Conservation (phyloP, 192 early-diverging fungal species). For the Backusella morwellensis region DNA sequence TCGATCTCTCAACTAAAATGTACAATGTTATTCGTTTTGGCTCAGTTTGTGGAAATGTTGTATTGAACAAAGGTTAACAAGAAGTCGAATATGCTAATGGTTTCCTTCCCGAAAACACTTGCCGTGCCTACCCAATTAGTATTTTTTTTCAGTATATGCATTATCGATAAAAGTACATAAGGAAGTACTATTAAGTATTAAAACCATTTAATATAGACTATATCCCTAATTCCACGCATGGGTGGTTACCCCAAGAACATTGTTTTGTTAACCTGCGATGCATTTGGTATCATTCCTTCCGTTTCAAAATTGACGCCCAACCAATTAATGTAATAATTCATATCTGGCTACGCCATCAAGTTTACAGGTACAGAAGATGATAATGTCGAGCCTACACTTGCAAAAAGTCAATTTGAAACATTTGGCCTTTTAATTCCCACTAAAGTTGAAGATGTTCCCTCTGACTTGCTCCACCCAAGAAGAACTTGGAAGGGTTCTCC, state of each 20-base stretch:
- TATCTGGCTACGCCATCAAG: constrained; percentile 95
- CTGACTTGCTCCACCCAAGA: constrained; percentile 80
- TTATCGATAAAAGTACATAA: neutral
- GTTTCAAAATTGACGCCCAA: constrained; percentile 79
- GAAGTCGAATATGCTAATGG: constrained; percentile 79
- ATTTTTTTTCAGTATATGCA: neutral
- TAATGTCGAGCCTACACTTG: constrained; percentile 81
- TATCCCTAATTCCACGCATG: constrained; percentile 91
- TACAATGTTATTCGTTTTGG: constrained; percentile 93
- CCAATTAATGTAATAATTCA: constrained; percentile 96
- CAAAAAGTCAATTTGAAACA: constrained; percentile 77
- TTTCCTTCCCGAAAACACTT: constrained; percentile 89
- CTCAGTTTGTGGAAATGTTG: constrained; percentile 92
- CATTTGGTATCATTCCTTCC: constrained; percentile 93
- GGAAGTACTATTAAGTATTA: neutral
- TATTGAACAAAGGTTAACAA: constrained; percentile 68
- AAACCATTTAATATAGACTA: constrained; percentile 45
- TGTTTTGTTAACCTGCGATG: constrained; percentile 93
- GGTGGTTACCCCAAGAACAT: constrained; percentile 91
- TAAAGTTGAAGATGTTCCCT: constrained; percentile 70
- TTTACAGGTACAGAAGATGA: constrained; percentile 95
- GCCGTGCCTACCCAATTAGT: constrained; percentile 87
- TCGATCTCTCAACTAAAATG: constrained; percentile 92
- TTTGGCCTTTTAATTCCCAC: constrained; percentile 88
- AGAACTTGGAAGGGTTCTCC: constrained; percentile 80